Percentiles rank a stretch among this genome's conserved stretches.
These are phyloP conservation scores for Drechslera avenae DNA, from an alignment of 2,329 filamentous ascomycete species.

Conservation along the genomic window DNA sequence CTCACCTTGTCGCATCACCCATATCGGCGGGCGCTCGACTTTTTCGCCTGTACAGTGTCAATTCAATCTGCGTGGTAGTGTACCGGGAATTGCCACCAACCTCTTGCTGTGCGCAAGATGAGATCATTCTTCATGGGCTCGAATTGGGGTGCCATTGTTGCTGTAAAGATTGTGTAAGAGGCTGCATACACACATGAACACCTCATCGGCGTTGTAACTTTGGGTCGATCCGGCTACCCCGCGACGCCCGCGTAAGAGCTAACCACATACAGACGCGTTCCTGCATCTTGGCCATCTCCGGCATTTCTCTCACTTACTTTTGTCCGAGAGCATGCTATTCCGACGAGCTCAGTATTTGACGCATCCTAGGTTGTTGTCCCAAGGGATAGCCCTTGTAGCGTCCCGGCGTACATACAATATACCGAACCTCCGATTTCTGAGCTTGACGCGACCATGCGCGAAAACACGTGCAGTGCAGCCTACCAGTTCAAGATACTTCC, in stretches of 20 bases:
- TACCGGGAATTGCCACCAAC: constrained; percentile 55
- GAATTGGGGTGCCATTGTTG: constrained; percentile 72
- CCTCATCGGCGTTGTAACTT: constrained; percentile 18
- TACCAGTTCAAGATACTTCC: constrained; percentile 19
- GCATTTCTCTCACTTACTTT: constrained; percentile 1
- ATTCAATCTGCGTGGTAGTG: constrained; percentile 1
- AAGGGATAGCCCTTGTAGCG: neutral
- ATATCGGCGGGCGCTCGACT: constrained; percentile 92
- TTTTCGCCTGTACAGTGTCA: constrained; percentile 68
- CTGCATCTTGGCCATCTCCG: constrained; percentile 9
- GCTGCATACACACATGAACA: constrained; percentile 11
- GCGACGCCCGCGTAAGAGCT: constrained; percentile 20
- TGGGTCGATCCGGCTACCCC: constrained; percentile 31
- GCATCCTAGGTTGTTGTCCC: constrained; percentile 3
- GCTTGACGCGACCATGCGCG: constrained; percentile 33
- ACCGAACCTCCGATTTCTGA: constrained; percentile 8
- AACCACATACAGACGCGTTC: constrained; percentile 30
- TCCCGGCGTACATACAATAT: neutral
- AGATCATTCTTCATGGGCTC: constrained; percentile 90
- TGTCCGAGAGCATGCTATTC: constrained; percentile 25
- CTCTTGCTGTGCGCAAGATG: constrained; percentile 85
- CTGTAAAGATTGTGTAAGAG: constrained; percentile 6
- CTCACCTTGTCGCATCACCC: constrained; percentile 98
- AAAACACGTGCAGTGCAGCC: constrained; percentile 34
- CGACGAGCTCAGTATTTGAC: constrained; percentile 12